phyloP scores from a whole-genome alignment of 2,329 filamentous ascomycete species.

The Xylariaceae sp. region DNA sequence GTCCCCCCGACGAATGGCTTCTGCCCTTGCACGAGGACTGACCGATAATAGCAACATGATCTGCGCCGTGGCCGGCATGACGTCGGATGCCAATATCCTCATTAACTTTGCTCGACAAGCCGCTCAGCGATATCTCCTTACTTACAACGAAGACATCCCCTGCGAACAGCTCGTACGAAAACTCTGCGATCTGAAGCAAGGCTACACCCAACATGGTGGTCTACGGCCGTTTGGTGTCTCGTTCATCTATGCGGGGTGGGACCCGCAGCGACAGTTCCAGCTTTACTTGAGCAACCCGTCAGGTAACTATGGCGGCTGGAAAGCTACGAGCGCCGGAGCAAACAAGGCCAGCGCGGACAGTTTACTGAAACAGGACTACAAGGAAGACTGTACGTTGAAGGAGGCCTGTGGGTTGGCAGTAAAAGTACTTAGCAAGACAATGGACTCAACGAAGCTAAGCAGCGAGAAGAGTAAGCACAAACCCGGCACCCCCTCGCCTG shows the following conservation, averaged over 20 bases:
- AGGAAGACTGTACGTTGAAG: constrained; percentile 93
- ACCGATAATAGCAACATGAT: constrained; percentile 86
- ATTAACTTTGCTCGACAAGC: constrained; percentile 99
- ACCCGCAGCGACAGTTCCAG: constrained; percentile 93
- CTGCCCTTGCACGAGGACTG: background rate
- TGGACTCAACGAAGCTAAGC: constrained; percentile 98
- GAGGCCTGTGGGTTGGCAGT: constrained; percentile 96
- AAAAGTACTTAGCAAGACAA: constrained; percentile 99
- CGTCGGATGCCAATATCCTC: constrained; percentile 97
- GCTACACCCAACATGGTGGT: constrained; percentile 98
- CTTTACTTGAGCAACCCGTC: constrained; percentile 98
- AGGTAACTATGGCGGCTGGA: constrained; percentile 99
- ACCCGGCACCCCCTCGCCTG: background rate
- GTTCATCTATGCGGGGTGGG: constrained; percentile 99
- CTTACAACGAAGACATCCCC: constrained; percentile 99
- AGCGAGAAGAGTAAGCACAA: constrained; percentile 87
- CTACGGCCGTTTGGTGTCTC: constrained; percentile 96
- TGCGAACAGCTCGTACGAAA: constrained; percentile 97
- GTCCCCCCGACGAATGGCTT: too few species aligned
- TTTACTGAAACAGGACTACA: constrained; percentile 98
- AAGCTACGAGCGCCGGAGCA: constrained; percentile 93
- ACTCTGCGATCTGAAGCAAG: constrained; percentile 96
- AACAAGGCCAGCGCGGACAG: constrained; percentile 98
- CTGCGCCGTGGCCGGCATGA: constrained; percentile 98
- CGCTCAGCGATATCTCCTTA: constrained; percentile 94